Conservation (phyloP, 2,329 filamentous ascomycete species). For the Trematosphaeria pertusa region DNA sequence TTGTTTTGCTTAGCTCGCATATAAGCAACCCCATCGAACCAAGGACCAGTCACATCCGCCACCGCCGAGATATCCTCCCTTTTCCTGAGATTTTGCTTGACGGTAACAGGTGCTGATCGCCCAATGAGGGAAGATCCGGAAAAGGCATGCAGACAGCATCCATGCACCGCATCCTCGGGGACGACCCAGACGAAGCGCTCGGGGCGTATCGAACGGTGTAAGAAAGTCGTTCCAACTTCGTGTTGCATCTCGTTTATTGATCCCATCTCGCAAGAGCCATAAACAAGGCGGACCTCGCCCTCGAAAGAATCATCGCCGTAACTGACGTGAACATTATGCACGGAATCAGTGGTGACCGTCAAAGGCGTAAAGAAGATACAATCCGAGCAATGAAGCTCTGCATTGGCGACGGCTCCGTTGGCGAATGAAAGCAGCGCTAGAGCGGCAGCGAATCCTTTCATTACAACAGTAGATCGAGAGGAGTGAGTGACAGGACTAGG, state of each 20-base stretch:
- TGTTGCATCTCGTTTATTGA: constrained; percentile 50
- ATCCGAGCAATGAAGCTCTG: constrained; percentile 26
- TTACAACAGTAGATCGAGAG: too few relatives aligned
- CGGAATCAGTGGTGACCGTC: constrained; percentile 46
- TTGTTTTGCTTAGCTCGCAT: constrained; percentile 63
- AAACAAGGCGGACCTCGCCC: constrained; percentile 53
- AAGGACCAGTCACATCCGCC: constrained; percentile 64
- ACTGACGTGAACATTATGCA: constrained; percentile 59
- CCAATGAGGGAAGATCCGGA: constrained; percentile 50
- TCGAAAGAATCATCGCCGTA: constrained; percentile 51
- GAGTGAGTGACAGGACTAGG: too few relatives aligned
- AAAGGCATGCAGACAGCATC: constrained; percentile 56
- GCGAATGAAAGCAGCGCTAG: constrained; percentile 31
- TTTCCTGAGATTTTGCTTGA: constrained; percentile 45
- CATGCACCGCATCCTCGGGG: constrained; percentile 47
- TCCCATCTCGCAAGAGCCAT: constrained; percentile 53
- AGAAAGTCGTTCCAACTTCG: constrained; percentile 49
- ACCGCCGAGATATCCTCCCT: constrained; percentile 55
- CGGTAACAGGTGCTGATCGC: constrained; percentile 49
- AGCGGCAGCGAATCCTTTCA: constrained; percentile 37
- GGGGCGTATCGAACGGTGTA: constrained; percentile 46
- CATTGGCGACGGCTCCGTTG: neutral
- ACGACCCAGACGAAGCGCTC: constrained; percentile 58
- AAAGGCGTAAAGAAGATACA: constrained; percentile 43
- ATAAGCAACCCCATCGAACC: constrained; percentile 70